Evolutionary conservation across 176 grass and related monocot genomes (phyloP).

Genomic region (Oryza coarctata): DNA sequence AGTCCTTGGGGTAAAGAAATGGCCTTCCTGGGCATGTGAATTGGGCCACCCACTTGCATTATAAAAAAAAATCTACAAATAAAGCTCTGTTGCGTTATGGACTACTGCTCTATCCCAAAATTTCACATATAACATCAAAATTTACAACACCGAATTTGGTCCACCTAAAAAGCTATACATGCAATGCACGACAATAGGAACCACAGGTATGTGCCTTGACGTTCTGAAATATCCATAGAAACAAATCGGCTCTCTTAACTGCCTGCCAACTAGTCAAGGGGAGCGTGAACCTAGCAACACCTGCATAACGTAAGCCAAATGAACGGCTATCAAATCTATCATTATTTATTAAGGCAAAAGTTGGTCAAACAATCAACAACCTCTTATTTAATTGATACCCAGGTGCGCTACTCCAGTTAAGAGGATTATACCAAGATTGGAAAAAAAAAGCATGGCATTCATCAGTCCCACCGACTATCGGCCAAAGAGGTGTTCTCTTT

Average conservation of each 20-base stretch:
- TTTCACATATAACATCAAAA: neutral
- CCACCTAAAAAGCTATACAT: neutral
- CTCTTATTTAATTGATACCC: too few relatives aligned
- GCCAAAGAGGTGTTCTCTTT: neutral
- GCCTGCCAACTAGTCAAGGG: neutral
- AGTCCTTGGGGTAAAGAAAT: neutral
- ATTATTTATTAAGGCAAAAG: too few relatives aligned
- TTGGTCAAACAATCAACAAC: too few relatives aligned
- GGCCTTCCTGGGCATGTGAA: neutral
- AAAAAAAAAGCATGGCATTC: neutral
- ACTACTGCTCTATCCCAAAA: neutral
- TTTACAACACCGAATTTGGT: neutral
- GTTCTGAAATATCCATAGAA: neutral
- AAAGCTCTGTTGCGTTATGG: neutral
- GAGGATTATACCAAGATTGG: neutral
- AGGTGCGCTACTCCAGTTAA: too few relatives aligned
- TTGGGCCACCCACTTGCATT: neutral
- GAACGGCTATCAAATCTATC: neutral
- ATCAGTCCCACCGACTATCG: neutral
- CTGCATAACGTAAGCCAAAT: slow-evolving; percentile 37
- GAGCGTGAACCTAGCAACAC: slow-evolving; percentile 8
- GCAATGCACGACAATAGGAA: neutral
- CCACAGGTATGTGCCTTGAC: neutral
- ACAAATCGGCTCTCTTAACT: neutral
- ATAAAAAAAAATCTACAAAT: neutral